A percentile compares a stretch with the other conserved stretches of the same genome.
Evolutionary conservation across 805 yeast genomes (phyloP).

Genomic region (Candida gorgasii): DNA sequence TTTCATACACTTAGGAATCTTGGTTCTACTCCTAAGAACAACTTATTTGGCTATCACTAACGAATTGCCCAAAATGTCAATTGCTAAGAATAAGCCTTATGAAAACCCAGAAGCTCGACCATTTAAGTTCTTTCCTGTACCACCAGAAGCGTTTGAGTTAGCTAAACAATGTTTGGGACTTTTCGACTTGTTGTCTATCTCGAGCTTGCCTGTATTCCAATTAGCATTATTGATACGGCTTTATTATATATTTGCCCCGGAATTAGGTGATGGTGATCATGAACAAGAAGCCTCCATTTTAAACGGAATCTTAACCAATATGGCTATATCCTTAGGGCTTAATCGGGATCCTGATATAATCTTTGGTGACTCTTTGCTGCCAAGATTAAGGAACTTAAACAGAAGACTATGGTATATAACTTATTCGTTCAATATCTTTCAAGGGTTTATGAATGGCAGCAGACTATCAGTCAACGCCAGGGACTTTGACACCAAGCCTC

Average conservation of each 20-base stretch:
- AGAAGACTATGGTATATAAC: constrained; percentile 38
- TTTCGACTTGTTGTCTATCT: constrained; percentile 32
- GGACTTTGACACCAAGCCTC: constrained; percentile 28
- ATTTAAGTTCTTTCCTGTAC: constrained; percentile 28
- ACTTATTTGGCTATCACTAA: constrained; percentile 35
- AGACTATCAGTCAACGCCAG: constrained; percentile 29
- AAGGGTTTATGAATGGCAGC: constrained; percentile 29
- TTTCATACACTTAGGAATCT: constrained; percentile 33
- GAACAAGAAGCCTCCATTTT: constrained; percentile 54
- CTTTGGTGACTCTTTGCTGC: constrained; percentile 21
- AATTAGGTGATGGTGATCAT: constrained; percentile 58
- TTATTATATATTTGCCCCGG: constrained; percentile 51
- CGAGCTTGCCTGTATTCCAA: constrained; percentile 53
- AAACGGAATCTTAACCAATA: constrained; percentile 57
- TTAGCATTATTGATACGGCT: constrained; percentile 52
- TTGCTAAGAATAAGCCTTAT: neutral
- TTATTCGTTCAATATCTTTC: constrained; percentile 22
- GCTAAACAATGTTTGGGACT: constrained; percentile 38
- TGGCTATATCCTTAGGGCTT: constrained; percentile 68
- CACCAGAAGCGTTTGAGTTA: constrained; percentile 26
- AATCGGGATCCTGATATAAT: constrained; percentile 65
- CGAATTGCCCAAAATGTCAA: constrained; percentile 18
- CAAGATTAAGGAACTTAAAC: constrained; percentile 22
- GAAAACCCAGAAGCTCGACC: neutral
- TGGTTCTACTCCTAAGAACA: constrained; percentile 33